Evolutionary conservation across 495 filamentous ascomycete genomes (phyloP).

Genomic region (Podospora pseudopauciseta): DNA sequence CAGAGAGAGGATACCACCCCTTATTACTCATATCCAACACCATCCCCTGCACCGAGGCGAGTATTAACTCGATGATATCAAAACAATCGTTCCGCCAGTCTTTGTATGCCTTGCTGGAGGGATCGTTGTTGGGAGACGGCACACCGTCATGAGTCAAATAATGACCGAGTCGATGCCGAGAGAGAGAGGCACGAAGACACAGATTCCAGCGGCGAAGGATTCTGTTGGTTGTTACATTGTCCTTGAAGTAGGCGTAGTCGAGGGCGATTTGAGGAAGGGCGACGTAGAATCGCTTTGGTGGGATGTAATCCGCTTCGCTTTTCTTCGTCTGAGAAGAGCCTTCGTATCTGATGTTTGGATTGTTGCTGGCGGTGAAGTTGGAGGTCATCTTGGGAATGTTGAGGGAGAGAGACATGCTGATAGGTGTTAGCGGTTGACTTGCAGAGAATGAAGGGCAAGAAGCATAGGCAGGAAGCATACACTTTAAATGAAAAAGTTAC

Average conservation of each 20-base stretch:
- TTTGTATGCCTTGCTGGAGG: neutral
- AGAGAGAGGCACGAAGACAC: neutral
- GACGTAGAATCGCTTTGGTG: constrained; percentile 7
- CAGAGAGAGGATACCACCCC: constrained; percentile 1
- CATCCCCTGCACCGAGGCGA: constrained; percentile 6
- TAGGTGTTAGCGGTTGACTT: neutral
- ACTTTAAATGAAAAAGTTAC: too few relatives aligned
- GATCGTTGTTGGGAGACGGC: neutral
- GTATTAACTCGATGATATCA: constrained; percentile 1
- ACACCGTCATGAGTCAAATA: neutral
- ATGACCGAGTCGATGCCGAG: neutral
- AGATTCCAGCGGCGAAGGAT: constrained; percentile 1
- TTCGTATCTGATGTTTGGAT: neutral
- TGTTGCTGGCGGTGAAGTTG: neutral
- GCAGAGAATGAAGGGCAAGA: too few relatives aligned
- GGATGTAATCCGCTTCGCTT: neutral
- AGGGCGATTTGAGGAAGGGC: constrained; percentile 2
- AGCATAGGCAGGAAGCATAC: too few relatives aligned
- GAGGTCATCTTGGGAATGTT: neutral
- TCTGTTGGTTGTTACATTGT: neutral
- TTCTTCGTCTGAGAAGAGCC: neutral
- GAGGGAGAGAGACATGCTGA: neutral
- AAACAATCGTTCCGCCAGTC: constrained; percentile 8
- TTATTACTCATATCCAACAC: constrained; percentile 1
- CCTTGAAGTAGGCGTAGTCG: constrained; percentile 6